Conservation (phyloP, 2,329 filamentous ascomycete species). For the Zymoseptoria passerinii region DNA sequence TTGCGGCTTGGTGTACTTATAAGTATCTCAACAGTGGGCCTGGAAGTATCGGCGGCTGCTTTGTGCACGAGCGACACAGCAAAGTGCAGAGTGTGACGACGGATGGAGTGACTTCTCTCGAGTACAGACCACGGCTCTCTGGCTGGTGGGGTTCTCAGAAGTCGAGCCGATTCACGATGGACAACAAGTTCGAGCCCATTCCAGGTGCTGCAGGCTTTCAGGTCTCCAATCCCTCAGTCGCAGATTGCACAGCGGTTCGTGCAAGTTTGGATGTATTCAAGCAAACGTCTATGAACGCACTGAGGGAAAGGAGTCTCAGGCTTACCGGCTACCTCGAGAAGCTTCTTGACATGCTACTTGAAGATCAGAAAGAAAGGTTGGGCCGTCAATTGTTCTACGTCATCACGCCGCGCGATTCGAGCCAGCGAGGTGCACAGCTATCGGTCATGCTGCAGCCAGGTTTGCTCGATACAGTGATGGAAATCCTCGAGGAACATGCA, state of each 20-base stretch:
- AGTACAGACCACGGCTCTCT: constrained; percentile 58
- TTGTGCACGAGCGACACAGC: constrained; percentile 70
- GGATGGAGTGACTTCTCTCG: constrained; percentile 27
- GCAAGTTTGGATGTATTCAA: constrained; percentile 68
- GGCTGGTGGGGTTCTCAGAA: constrained; percentile 89
- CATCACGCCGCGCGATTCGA: constrained; percentile 62
- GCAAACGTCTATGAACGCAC: constrained; percentile 57
- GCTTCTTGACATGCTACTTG: constrained; percentile 40
- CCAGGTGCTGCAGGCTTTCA: constrained; percentile 74
- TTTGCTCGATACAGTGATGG: constrained; percentile 59
- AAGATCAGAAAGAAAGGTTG: constrained; percentile 9
- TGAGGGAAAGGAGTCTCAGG: constrained; percentile 63
- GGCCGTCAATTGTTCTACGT: constrained; percentile 34
- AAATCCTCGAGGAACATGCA: constrained; percentile 56
- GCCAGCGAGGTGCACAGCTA: constrained; percentile 67
- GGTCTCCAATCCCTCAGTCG: constrained; percentile 71
- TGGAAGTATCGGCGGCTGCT: constrained; percentile 69
- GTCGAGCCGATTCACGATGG: constrained; percentile 70
- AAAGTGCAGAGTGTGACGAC: constrained; percentile 36
- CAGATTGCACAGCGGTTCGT: constrained; percentile 68
- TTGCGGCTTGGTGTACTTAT: constrained; percentile 89
- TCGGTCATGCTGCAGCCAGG: constrained; percentile 63
- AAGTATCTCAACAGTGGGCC: constrained; percentile 88
- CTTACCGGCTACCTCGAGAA: constrained; percentile 71
- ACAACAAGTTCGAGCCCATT: constrained; percentile 68